Evolutionary conservation across 2,329 filamentous ascomycete species (phyloP).

Genomic region (Parascedosporium putredinis): DNA sequence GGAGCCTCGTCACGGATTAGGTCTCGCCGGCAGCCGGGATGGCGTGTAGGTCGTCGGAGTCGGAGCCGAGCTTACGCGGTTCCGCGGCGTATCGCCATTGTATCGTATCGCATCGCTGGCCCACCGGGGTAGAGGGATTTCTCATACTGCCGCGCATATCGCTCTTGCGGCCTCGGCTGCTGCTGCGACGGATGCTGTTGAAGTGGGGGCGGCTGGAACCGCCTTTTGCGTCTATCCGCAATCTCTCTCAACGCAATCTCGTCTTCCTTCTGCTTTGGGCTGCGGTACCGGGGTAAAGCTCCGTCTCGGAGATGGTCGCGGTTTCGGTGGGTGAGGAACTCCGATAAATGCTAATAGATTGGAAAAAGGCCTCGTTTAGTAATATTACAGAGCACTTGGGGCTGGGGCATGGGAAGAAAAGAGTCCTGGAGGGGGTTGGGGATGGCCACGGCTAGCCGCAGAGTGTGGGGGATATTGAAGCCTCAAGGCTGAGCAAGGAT

Average conservation of each 20-base stretch:
- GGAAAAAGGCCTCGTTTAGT: background rate
- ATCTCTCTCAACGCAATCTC: slow-evolving; percentile 23
- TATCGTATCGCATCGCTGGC: slow-evolving; percentile 18
- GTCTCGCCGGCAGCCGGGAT: background rate
- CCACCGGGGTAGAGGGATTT: slow-evolving; percentile 21
- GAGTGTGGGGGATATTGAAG: too few species aligned
- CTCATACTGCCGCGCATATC: too few species aligned
- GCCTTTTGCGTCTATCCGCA: slow-evolving; percentile 17
- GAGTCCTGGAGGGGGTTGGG: too few species aligned
- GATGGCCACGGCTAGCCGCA: too few species aligned
- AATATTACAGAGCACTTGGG: too few species aligned
- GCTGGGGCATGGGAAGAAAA: too few species aligned
- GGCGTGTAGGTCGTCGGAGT: background rate
- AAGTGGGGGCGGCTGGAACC: too few species aligned
- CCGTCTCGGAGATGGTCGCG: background rate
- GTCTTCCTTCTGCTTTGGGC: slow-evolving; percentile 17
- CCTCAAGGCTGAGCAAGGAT: too few species aligned
- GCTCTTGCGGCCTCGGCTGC: background rate
- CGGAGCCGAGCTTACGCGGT: background rate
- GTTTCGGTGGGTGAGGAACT: slow-evolving; percentile 16
- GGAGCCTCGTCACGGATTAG: too few species aligned
- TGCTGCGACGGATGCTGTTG: too few species aligned
- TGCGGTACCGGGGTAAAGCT: background rate
- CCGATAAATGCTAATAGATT: slow-evolving; percentile 21
- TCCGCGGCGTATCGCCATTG: background rate